A percentile compares a stretch with the other conserved stretches of the same genome.
Evolutionary conservation across 1,284 basidiomycete genomes (phyloP).

Genomic region (Irpex lacteus): DNA sequence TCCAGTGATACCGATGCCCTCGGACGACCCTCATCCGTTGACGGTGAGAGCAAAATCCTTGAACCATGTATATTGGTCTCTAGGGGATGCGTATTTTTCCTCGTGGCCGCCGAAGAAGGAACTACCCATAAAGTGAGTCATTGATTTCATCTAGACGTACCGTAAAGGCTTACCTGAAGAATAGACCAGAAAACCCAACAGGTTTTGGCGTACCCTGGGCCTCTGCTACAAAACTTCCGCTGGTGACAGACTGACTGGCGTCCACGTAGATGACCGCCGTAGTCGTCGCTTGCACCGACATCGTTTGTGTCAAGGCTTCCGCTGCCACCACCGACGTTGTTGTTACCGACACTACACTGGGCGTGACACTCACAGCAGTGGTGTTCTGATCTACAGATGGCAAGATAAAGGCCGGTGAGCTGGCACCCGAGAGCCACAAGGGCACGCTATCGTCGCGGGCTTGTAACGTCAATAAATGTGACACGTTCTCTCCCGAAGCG

Average conservation of each 20-base stretch:
- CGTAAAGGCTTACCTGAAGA: conserved; percentile 59
- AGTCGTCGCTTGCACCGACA: conserved; percentile 18
- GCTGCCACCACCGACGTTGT: background rate
- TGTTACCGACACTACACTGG: conserved; percentile 13
- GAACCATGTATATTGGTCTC: conserved; percentile 73
- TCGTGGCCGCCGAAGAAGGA: conserved; percentile 82
- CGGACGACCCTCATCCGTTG: conserved; percentile 6
- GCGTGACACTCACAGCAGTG: background rate
- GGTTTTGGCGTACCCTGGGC: conserved; percentile 19
- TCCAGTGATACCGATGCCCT: too few species aligned
- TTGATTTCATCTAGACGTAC: conserved; percentile 5
- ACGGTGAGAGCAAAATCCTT: conserved; percentile 52
- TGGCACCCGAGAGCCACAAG: background rate
- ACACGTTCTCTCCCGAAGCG: background rate
- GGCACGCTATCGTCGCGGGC: background rate
- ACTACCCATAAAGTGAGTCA: conserved; percentile 32
- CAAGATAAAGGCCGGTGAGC: background rate
- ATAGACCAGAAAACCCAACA: conserved; percentile 62
- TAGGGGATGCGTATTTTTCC: conserved; percentile 59
- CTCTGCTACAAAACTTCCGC: background rate
- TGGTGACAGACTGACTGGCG: background rate
- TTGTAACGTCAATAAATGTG: background rate
- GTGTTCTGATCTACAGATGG: background rate
- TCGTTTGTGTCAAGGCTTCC: conserved; percentile 17
- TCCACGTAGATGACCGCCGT: conserved; percentile 19